A percentile compares a stretch with the other conserved stretches of the same genome.
These are phyloP conservation scores for Dryadomyces quercus-mongolicae DNA, from an alignment of 2,329 filamentous ascomycete genomes.

Conservation along the genomic window DNA sequence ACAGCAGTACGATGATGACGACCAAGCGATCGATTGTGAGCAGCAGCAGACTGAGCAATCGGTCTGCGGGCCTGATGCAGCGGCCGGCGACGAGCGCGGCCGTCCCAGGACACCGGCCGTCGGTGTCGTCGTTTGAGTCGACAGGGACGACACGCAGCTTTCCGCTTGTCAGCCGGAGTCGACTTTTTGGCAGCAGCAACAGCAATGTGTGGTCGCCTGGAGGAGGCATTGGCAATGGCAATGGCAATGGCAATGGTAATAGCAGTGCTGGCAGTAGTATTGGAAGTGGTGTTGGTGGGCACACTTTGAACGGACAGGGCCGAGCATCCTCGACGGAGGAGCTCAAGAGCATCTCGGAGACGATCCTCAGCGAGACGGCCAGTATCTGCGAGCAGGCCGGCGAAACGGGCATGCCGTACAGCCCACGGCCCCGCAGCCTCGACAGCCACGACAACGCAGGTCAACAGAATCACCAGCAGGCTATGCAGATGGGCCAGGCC, in stretches of 20 bases:
- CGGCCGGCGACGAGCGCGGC: conserved; percentile 28
- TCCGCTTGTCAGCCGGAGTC: conserved; percentile 32
- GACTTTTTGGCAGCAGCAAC: conserved; percentile 5
- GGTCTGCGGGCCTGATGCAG: conserved; percentile 13
- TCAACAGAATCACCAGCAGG: neutral
- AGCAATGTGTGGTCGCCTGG: neutral
- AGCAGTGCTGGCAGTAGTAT: neutral
- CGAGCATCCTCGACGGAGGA: conserved; percentile 17
- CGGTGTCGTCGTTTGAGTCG: conserved; percentile 44
- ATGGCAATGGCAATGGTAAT: neutral
- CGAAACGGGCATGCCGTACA: neutral
- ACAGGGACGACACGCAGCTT: conserved; percentile 50
- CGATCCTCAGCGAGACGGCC: conserved; percentile 34
- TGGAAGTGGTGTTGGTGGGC: neutral
- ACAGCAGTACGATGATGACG: neutral
- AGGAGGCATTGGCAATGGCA: neutral
- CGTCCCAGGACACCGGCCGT: conserved; percentile 36
- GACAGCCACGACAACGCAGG: neutral
- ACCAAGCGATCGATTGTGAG: neutral
- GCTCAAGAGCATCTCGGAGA: conserved; percentile 33
- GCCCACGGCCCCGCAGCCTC: neutral
- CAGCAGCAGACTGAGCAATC: conserved; percentile 1
- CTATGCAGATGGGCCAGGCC: neutral
- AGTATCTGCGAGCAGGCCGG: conserved; percentile 24
- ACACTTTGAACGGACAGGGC: neutral